These are phyloP conservation scores for Pelargonium australe DNA, from an alignment of 441 rosid species.

Conservation along the genomic window DNA sequence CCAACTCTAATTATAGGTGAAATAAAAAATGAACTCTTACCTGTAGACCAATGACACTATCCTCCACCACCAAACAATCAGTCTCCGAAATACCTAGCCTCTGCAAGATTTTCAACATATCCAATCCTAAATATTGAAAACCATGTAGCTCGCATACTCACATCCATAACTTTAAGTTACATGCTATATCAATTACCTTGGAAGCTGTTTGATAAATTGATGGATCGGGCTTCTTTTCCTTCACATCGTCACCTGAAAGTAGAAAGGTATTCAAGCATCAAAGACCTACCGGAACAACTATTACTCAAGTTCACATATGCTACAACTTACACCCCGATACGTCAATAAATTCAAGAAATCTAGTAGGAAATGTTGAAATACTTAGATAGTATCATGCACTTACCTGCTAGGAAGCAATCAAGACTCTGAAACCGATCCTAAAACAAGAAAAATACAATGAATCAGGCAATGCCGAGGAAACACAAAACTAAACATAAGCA, in stretches of 20 bases:
- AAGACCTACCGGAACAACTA: not conserved
- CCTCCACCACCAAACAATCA: conserved; percentile 86
- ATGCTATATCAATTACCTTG: conserved; percentile 34
- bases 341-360: not conserved
- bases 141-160: not conserved
- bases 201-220: conserved; percentile 72
- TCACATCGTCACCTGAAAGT: conserved; percentile 79
- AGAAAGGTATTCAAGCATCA: not conserved
- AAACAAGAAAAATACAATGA: conserved; percentile 13
- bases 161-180: not conserved
- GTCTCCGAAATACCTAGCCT: conserved; percentile 55
- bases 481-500: not conserved
- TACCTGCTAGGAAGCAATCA: conserved; percentile 98
- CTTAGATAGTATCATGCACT: not conserved
- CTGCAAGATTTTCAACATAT: conserved; percentile 35
- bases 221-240: conserved; percentile 92
- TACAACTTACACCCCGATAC: not conserved
- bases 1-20: not conserved
- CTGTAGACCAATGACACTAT: conserved; percentile 86
- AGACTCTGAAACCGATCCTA: conserved; percentile 80
- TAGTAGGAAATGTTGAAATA: not conserved
- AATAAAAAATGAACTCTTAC: conserved; percentile 26
- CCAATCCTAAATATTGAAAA: not conserved
- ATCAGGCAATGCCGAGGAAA: not conserved
- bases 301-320: not conserved